Evolutionary conservation across 2,329 filamentous ascomycete genomes (phyloP), one percentile per base, ranked within the genome.

Genomic region (Westerdykella aurantiaca): DNA sequence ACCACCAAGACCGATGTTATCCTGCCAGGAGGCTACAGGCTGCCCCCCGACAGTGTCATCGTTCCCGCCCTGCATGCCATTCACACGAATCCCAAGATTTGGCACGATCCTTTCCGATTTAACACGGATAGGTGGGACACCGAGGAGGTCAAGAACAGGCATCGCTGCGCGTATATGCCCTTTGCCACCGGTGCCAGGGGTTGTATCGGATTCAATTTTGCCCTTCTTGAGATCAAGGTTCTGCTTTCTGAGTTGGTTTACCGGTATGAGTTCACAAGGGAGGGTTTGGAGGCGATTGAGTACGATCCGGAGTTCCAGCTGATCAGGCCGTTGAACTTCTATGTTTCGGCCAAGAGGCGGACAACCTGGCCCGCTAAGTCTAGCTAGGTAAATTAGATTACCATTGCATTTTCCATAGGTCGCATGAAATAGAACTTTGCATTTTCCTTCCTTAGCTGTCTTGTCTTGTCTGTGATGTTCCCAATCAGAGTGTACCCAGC

Each of bases 121-220:
- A 69, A 82, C 50, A 77, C 79, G 0, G 79, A 82, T 46, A 67
- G 80, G 2, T 83, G 80, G 80, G 73, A 75, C 48, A 72, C 72
- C 0, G 72, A 76, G 0, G 63, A 69, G 11, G 77, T 79, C 43
- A 56, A 54, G 47, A 51, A 52, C 41, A 46, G 53, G 18, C 54
- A 56, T 37, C 70, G 71, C 23, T 72, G 70, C 1, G 66, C 74
- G 0, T 83, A 82, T 52, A 67, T 77, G 3, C 81, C 81, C 0
- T 84, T 83, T 49, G 79, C 75, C 0, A 66, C 72, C 0, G 81
- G 81, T 0, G 74, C 69, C 0, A 68, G 81, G 1, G 74, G 73
- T 65, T 83, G 81, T 48, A 78, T 83, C 43, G 81, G 80, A 0
- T 82, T 81, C 71, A 83, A 81, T 61, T 81, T 83, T 58, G 80